A percentile compares a stretch with the other conserved stretches of the same genome.
phyloP scores from a whole-genome alignment of 2,329 filamentous ascomycete species.

The Talaromyces sp. region DNA sequence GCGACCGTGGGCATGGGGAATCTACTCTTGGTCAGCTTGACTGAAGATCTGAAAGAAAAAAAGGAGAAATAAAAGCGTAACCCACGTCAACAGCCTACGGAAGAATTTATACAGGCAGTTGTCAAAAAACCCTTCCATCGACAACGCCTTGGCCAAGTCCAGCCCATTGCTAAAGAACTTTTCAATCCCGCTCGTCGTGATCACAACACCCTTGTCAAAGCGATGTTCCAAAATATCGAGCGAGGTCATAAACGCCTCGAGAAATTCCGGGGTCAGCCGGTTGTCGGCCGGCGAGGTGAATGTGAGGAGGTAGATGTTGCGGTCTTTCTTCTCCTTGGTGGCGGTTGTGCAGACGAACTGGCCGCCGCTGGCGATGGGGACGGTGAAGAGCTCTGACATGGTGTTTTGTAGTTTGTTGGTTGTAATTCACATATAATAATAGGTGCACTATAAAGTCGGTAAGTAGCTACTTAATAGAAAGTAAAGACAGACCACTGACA shows the following conservation, averaged over 20 bases:
- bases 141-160: constrained; percentile 63
- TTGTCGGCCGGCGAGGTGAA: constrained; percentile 70
- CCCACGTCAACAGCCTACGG: constrained; percentile 54
- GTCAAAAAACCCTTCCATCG: constrained; percentile 56
- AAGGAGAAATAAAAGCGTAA: neutral
- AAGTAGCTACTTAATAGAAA: neutral
- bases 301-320: constrained; percentile 63
- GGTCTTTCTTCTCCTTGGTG: constrained; percentile 18
- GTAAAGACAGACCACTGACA: neutral
- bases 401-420: neutral
- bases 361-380: constrained; percentile 53
- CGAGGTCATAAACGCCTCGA: constrained; percentile 60
- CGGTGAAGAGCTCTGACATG: constrained; percentile 49
- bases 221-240: constrained; percentile 69
- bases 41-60: neutral
- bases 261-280: constrained; percentile 64
- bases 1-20: constrained; percentile 79
- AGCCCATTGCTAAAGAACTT: constrained; percentile 84
- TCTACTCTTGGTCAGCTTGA: constrained; percentile 20
- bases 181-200: constrained; percentile 67
- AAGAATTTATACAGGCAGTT: constrained; percentile 59
- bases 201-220: constrained; percentile 63
- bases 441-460: neutral
- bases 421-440: neutral
- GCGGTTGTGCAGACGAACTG: constrained; percentile 56